Evolutionary conservation across 352 stramenopile genomes (phyloP).

Genomic region (Pythium rhizo-oryzae): DNA sequence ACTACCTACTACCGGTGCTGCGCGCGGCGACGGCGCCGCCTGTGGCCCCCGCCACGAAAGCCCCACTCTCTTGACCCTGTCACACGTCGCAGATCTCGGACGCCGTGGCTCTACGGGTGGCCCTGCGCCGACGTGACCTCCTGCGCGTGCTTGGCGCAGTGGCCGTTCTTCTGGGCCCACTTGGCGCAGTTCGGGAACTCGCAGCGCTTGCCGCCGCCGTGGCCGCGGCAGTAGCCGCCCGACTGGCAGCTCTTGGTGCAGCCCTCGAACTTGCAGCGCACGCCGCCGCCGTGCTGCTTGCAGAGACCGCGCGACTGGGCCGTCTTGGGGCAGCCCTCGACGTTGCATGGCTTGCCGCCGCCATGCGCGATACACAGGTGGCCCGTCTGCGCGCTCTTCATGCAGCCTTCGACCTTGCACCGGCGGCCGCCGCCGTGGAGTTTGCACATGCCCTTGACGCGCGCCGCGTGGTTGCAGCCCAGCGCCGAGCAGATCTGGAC

Average conservation of each 20-base stretch:
- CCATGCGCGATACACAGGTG: conserved; percentile 87
- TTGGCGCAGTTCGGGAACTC: conserved; percentile 85
- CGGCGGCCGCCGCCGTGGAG: conserved; percentile 74
- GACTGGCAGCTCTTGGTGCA: conserved; percentile 89
- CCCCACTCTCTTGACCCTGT: no score
- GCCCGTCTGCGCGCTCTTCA: conserved; percentile 86
- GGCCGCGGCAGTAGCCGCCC: conserved; percentile 79
- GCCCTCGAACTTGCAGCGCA: conserved; percentile 86
- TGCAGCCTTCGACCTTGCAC: conserved; percentile 88
- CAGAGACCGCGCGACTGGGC: conserved; percentile 83
- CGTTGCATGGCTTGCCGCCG: conserved; percentile 82
- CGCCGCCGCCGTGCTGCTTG: conserved; percentile 84
- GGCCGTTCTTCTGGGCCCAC: conserved; percentile 87
- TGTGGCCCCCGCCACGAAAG: no score
- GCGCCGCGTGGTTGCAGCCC: conserved; percentile 77
- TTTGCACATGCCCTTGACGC: conserved; percentile 89
- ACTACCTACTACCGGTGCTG: no score
- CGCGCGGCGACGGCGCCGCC: no score
- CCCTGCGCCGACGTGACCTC: conserved; percentile 45
- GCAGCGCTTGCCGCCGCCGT: conserved; percentile 83
- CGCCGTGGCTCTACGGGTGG: neutral
- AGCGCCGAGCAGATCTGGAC: conserved; percentile 72
- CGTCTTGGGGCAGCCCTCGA: conserved; percentile 85
- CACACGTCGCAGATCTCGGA: no score
- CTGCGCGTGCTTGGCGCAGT: conserved; percentile 87